Evolutionary conservation across 805 yeast genomes (phyloP), one percentile per base, ranked within the genome.

Genomic region (Citeromyces matritensis): DNA sequence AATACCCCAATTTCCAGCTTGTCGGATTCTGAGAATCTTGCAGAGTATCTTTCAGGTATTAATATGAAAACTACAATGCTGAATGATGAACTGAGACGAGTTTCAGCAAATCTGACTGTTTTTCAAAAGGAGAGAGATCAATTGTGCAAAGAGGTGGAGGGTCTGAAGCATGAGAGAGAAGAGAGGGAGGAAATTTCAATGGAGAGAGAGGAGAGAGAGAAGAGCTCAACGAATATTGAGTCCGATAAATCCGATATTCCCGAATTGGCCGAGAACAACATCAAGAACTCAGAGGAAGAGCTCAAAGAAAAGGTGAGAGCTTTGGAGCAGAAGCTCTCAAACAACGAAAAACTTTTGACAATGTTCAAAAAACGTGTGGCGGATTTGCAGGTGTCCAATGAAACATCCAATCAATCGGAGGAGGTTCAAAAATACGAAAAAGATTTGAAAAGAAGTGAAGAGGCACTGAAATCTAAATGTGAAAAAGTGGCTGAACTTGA

Each of bases 1-100:
- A 55, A 69, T 39, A 86, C 96, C 0, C 97, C 97, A 0, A 65
- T 82, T 31, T 64, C 80, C 1, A 66, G 76, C 24, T 70, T 91
- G 14, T 57, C 76, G 1, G 95, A 88, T 45, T 70, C 78, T 2
- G 81, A 72, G 7, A 58, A 69, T 6, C 57, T 88, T 26, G 70
- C 73, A 23, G 84, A 77, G 26, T 86, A 75, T 49, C 61, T 88
- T 31, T 59, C 63, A 25, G 74, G 80, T 21, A 49, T 81, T 31
- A 65, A 64, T 13, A 61, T 69, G 31, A 79, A 80, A 44, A 71
- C 67, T 23, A 58, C 58, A 2, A 48, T 86, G 55, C 58, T 78
- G 35, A 71, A 65, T 40, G 65, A 61, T 2, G 96, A 88, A 46
- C 53, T 86, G 43, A 62, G 74, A 33, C 60, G 65, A 21, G 45